phyloP scores from a whole-genome alignment of 345 rosid species.

The Lepidium sativum region DNA sequence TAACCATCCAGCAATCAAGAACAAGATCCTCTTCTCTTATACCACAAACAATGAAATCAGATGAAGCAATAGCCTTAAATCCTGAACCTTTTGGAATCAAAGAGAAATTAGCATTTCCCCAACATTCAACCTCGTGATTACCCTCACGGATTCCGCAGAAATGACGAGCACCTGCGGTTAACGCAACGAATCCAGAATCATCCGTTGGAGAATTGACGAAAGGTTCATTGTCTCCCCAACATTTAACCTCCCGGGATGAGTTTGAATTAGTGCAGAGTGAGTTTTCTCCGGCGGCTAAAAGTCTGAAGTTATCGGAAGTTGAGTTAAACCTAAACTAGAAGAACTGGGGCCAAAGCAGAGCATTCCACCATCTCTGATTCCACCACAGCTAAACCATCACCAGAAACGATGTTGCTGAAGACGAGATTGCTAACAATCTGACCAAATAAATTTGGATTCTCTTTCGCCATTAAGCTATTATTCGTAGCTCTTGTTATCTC shows the following conservation, averaged over 20 bases:
- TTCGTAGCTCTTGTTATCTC: constrained; percentile 32
- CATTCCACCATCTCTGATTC: constrained; percentile 56
- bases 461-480: constrained; percentile 33
- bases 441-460: constrained; percentile 33
- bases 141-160: constrained; percentile 82
- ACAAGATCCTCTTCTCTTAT: constrained; percentile 80
- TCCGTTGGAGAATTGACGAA: constrained; percentile 23
- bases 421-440: constrained; percentile 40
- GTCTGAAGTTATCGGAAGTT: constrained; percentile 29
- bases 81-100: constrained; percentile 64
- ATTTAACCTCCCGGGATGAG: constrained; percentile 40
- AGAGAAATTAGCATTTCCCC: constrained; percentile 66
- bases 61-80: constrained; percentile 76
- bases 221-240: constrained; percentile 59
- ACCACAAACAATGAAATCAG: constrained; percentile 70
- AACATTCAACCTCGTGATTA: constrained; percentile 72
- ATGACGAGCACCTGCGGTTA: constrained; percentile 68
- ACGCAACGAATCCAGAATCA: constrained; percentile 36
- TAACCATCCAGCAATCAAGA: constrained; percentile 72
- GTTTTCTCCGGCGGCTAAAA: constrained; percentile 48
- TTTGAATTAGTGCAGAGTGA: constrained; percentile 55
- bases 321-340: constrained; percentile 31
- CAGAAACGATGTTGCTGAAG: constrained; percentile 55
- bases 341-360: constrained; percentile 72
- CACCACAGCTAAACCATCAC: constrained; percentile 87